Evolutionary conservation across 2,329 filamentous ascomycete genomes (phyloP).

Genomic region (Ophiostoma novo-ulmi): DNA sequence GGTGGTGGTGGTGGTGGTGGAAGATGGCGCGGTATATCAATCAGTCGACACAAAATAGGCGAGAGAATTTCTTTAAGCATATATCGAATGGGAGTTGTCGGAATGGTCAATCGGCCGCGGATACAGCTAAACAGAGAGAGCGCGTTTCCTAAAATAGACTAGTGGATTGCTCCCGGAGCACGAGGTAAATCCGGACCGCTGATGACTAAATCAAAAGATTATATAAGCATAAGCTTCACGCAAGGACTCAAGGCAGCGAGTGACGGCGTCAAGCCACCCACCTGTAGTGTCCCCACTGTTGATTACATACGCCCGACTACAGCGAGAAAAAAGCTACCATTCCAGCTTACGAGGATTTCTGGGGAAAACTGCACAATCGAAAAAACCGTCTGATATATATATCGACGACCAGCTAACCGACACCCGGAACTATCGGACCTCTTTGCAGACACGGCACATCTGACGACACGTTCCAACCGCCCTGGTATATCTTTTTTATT

Average conservation of each 20-base stretch:
- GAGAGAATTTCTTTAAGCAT: slow-evolving; percentile 28
- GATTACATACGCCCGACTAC: slow-evolving; percentile 6
- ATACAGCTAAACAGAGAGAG: not conserved
- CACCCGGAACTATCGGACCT: not conserved
- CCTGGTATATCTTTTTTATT: no score
- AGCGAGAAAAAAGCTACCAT: slow-evolving; percentile 13
- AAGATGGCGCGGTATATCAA: slow-evolving; percentile 11
- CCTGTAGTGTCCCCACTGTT: slow-evolving; percentile 7
- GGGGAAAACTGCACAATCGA: not conserved
- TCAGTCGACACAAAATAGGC: slow-evolving; percentile 23
- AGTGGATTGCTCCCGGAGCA: slow-evolving; percentile 8
- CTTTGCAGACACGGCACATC: not conserved
- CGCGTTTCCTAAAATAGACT: not conserved
- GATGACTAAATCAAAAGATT: slow-evolving; percentile 11
- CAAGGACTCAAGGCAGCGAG: not conserved
- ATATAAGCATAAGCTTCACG: not conserved
- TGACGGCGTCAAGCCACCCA: not conserved
- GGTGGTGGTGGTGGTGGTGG: slow-evolving; percentile 10
- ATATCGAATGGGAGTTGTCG: slow-evolving; percentile 29
- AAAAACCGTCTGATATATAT: not conserved
- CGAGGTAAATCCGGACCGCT: slow-evolving; percentile 22
- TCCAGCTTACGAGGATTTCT: slow-evolving; percentile 1
- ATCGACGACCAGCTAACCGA: not conserved
- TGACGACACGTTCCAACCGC: no score
- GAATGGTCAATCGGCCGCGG: slow-evolving; percentile 28